These are phyloP conservation scores for Vinca minor DNA, from an alignment of 257 asterid species.

Conservation along the genomic window DNA sequence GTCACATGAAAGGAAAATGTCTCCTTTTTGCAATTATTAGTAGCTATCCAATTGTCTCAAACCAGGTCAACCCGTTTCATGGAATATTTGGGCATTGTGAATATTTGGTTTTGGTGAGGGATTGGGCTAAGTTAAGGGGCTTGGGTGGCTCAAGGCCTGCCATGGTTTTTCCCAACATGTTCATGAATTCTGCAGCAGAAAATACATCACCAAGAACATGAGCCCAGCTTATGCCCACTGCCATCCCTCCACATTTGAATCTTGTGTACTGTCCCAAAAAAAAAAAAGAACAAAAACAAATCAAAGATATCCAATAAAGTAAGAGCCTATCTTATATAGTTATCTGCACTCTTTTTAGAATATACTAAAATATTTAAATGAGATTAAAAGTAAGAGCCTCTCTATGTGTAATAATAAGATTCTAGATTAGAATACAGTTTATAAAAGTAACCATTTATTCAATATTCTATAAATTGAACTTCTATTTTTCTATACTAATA, in stretches of 20 bases:
- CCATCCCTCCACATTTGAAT: constrained; percentile 76
- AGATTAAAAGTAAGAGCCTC: no score
- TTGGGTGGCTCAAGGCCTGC: constrained; percentile 23
- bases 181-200: constrained; percentile 51
- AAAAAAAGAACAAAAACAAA: neutral
- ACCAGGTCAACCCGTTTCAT: constrained; percentile 57
- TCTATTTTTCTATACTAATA: no score
- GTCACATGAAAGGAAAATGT: constrained; percentile 45
- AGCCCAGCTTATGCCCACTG: constrained; percentile 84
- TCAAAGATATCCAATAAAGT: no score
- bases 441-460: no score
- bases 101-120: constrained; percentile 14
- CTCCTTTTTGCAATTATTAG: constrained; percentile 36
- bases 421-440: no score
- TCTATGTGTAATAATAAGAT: no score
- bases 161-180: constrained; percentile 25
- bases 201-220: constrained; percentile 82
- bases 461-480: no score
- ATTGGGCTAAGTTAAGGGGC: constrained; percentile 31
- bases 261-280: constrained; percentile 46
- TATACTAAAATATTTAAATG: no score
- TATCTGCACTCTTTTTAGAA: no score
- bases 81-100: constrained; percentile 22
- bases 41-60: constrained; percentile 61
- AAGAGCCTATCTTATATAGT: no score